Conservation (phyloP, 2,329 filamentous ascomycete species). For the Aulographum hederae region DNA sequence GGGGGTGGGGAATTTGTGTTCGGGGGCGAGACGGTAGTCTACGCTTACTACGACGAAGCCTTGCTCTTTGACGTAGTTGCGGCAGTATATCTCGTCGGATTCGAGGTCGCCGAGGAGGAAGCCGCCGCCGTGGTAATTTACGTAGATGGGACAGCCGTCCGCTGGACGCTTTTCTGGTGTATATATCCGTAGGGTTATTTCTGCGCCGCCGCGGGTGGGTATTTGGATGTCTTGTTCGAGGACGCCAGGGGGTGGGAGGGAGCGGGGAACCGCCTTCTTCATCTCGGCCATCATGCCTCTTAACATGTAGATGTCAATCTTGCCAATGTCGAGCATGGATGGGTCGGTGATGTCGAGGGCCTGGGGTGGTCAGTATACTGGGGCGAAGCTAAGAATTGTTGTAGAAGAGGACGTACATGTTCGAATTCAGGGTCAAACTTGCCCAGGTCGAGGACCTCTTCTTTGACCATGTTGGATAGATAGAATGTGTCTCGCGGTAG, state of each 20-base stretch:
- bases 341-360: not conserved
- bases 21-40: constrained; percentile 33
- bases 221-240: constrained; percentile 4
- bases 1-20: constrained; percentile 29
- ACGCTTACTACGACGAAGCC: constrained; percentile 27
- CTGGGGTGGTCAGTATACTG: not conserved
- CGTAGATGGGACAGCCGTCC: constrained; percentile 10
- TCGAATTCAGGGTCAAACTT: constrained; percentile 5
- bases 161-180: constrained; percentile 2
- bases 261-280: not conserved
- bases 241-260: not conserved
- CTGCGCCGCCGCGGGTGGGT: constrained; percentile 3
- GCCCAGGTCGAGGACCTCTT: constrained; percentile 3
- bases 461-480: constrained; percentile 4
- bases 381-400: not conserved
- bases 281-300: too few relatives aligned
- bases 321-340: not conserved
- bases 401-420: constrained; percentile 1
- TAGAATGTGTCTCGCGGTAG: too few relatives aligned
- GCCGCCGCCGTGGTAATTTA: constrained; percentile 25
- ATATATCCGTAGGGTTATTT: constrained; percentile 4
- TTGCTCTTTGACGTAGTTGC: constrained; percentile 18
- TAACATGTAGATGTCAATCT: constrained; percentile 1
- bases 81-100: constrained; percentile 23
- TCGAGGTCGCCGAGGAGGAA: constrained; percentile 25